A percentile compares a stretch with the other conserved stretches of the same genome.
These are phyloP conservation scores for Ramaria sp. DNA, from an alignment of 768 basidiomycete species.

Conservation along the genomic window DNA sequence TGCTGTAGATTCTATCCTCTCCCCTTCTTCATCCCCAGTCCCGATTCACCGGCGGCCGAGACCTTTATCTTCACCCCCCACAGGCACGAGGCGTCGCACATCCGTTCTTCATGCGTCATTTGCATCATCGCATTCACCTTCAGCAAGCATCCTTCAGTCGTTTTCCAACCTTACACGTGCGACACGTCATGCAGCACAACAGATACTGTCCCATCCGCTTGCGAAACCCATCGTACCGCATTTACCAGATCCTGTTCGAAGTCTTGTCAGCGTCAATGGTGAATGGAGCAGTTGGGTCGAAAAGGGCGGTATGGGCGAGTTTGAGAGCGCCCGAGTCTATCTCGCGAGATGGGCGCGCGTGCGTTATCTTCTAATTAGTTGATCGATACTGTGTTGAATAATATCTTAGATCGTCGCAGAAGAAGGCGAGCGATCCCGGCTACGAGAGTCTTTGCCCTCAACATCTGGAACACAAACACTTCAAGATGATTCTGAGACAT, in stretches of 20 bases:
- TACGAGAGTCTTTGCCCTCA: slow-evolving; percentile 63
- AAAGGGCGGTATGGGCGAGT: slow-evolving; percentile 88
- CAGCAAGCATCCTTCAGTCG: slow-evolving; percentile 76
- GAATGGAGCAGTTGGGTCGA: slow-evolving; percentile 90
- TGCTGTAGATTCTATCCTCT: slow-evolving; percentile 80
- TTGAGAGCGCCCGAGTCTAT: slow-evolving; percentile 93
- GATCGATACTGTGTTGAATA: not conserved
- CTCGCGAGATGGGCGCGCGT: slow-evolving; percentile 88
- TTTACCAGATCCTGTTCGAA: slow-evolving; percentile 87
- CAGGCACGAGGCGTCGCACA: slow-evolving; percentile 40
- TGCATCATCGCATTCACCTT: slow-evolving; percentile 29
- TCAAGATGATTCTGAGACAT: slow-evolving; percentile 40
- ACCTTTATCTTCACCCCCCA: slow-evolving; percentile 38
- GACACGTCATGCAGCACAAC: slow-evolving; percentile 88
- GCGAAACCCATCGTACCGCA: slow-evolving; percentile 95
- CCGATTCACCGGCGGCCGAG: slow-evolving; percentile 74
- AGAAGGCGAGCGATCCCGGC: slow-evolving; percentile 85
- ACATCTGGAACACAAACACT: slow-evolving; percentile 35
- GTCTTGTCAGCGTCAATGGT: slow-evolving; percentile 80
- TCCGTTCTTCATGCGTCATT: slow-evolving; percentile 78
- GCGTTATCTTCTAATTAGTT: not conserved
- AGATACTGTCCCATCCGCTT: slow-evolving; percentile 89
- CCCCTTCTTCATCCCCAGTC: slow-evolving; percentile 72
- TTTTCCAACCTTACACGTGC: slow-evolving; percentile 92
- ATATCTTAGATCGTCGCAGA: slow-evolving; percentile 70